Percentiles rank a stretch among this genome's conserved stretches.
Conservation (phyloP, 129 eudicot genomes). For the Scalesia atractyloides region DNA sequence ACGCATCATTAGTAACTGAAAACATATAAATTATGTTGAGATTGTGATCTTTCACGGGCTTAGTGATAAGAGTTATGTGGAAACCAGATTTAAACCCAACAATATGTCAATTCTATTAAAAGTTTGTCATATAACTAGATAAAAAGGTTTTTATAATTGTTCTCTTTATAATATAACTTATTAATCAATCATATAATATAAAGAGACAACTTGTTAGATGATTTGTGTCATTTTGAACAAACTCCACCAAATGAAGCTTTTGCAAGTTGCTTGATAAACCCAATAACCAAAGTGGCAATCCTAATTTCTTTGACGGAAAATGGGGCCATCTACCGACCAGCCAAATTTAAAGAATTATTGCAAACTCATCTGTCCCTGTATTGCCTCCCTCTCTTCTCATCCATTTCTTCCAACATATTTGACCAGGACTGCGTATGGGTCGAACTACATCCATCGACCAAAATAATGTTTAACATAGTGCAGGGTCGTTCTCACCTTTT, state of each 20-base stretch:
- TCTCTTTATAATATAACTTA: not conserved
- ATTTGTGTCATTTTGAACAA: conserved; percentile 17
- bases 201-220: conserved; percentile 9
- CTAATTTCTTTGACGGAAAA: not conserved
- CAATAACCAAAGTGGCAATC: conserved; percentile 18
- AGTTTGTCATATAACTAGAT: not conserved
- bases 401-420: conserved; percentile 18
- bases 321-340: conserved; percentile 26
- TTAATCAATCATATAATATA: not conserved
- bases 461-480: not conserved
- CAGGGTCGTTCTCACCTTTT: too few relatives aligned
- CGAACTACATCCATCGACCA: too few relatives aligned
- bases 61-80: too few relatives aligned
- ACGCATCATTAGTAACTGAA: too few relatives aligned
- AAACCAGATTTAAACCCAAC: too few relatives aligned
- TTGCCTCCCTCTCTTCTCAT: conserved; percentile 18
- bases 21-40: too few relatives aligned
- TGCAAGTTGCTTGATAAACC: conserved; percentile 32
- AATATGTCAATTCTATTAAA: too few relatives aligned
- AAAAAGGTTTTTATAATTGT: conserved; percentile 4
- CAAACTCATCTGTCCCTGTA: conserved; percentile 21
- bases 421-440: conserved; percentile 11
- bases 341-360: conserved; percentile 16
- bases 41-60: too few relatives aligned
- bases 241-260: conserved; percentile 22